Base-by-base conservation (phyloP, 768 basidiomycete species). In the Serendipita sp. region DNA sequence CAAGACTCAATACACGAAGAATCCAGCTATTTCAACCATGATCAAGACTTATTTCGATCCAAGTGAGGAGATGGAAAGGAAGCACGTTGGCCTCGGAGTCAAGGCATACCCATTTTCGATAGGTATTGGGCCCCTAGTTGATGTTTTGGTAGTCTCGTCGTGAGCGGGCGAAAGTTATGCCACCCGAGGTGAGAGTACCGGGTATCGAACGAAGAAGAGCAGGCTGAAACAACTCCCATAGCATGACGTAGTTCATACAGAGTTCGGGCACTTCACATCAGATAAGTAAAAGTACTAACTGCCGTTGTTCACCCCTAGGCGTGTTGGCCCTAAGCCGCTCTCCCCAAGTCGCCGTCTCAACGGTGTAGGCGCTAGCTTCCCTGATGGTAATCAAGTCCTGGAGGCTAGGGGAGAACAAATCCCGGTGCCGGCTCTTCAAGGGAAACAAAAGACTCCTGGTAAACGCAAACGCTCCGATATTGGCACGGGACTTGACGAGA, bases 1-100 rank as follows among this genome's bases (percentile, higher is more conserved):
- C 51, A 65, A 61, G 44, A 58, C 20, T 69, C 77, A 22, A 76
- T 74, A 69, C 88, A 82, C 9, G 64, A 73, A 45, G 76, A 72
- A 61, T 90, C 88, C 70, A 68, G 72, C 38, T 80, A 88, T 58
- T n/a, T 30, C 26, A 1, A 34, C 24, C 26, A 58, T 58, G 53
- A 58, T 58, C 17, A 24, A 22, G 4, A 11, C 53, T 67, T 88
- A 89, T 68, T 90, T 90, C 72, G 76, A 81, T 63, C 82, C 84
- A 38, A 76, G 80, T 63, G 75, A 74, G 5, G 75, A 78, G 26
- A 77, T 81, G 41, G 86, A 88, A 72, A 80, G 74, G 67, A 76
- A 75, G 28, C 70, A 88, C 61, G 71, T 89, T 42, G 84, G 81
- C n/a, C 67, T 89, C 31, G 64, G 63, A 72, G 77, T 42, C 76